Evolutionary conservation across 2,329 filamentous ascomycete species (phyloP), one percentile per base, ranked within the genome.

Genomic region (Colletotrichum musae): DNA sequence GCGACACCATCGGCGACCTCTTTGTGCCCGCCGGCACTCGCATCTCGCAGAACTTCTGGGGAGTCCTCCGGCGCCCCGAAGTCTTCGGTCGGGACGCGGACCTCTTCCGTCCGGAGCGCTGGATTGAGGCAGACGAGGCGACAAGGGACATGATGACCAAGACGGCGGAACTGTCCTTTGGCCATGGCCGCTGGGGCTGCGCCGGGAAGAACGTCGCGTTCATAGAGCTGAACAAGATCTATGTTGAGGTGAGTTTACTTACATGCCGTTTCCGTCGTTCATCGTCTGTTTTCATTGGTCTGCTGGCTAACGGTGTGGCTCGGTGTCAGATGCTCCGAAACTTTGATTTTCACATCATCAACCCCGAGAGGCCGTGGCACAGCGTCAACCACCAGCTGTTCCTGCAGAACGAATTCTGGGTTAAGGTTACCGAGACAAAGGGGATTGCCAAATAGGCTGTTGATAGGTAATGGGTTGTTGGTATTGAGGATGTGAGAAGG

Each of bases 71-170:
- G 16, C 75, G 80, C 43, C 76, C 79, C 59, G 71, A 73, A n/a
- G 73, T 80, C 15, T 81, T 80, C 58, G 82, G 83, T 6, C 68
- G 74, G 1, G 82, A 85, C 66, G 79, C 81, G 2, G 75, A 80
- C 32, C 64, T 80, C 0, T 88, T 83, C 73, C 77, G 80, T 16
- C 86, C 86, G 1, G 85, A 85, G 53, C 78, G 86, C 43, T 88
- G 85, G 84, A 70, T 87, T 15, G 77, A 84, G 66, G 78, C 74
- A 15, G 73, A 75, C 5, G 75, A 75, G 3, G 75, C 39, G 7
- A 15, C 47, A 5, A 53, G 32, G 21, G 68, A 70, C 6, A 50
- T 53, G 75, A 77, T 74, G 73, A 71, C 39, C 21, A 61, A 51
- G 71, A 77, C 5, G 53, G 77, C 48, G 15, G 81, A 82, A 39